Evolutionary conservation across 2,329 filamentous ascomycete genomes (phyloP).

Genomic region (Botryotinia calthae): DNA sequence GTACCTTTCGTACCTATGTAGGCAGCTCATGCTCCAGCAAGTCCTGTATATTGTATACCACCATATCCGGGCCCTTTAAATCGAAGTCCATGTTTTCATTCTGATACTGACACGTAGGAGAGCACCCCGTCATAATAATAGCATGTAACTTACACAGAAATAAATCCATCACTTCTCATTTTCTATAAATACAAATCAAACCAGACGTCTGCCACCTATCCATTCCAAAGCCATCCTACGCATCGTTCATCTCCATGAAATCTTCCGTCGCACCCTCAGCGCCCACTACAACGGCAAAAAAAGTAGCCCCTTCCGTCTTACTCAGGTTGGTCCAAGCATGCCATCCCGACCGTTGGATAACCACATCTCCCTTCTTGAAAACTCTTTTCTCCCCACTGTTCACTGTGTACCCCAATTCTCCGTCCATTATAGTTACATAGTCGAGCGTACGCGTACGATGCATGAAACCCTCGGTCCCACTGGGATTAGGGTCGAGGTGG

Average conservation of each 20-base stretch:
- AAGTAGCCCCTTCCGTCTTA: constrained; percentile 22
- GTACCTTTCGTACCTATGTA: neutral
- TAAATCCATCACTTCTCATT: neutral
- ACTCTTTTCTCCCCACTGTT: constrained; percentile 43
- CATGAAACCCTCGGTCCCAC: constrained; percentile 33
- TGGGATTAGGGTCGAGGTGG: constrained; percentile 23
- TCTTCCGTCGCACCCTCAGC: constrained; percentile 18
- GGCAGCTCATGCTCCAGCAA: neutral
- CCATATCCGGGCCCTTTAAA: neutral
- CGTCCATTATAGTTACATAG: constrained; percentile 41
- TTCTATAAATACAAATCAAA: neutral
- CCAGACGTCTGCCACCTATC: too few relatives aligned
- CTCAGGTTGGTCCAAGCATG: constrained; percentile 43
- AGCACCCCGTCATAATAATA: neutral
- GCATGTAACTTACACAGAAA: neutral
- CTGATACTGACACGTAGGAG: neutral
- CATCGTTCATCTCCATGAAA: neutral
- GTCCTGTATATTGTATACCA: neutral
- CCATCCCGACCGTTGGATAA: constrained; percentile 44
- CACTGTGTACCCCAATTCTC: constrained; percentile 41
- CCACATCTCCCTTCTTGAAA: constrained; percentile 41
- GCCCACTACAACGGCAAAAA: constrained; percentile 23
- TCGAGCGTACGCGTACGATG: constrained; percentile 45
- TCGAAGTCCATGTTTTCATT: neutral
- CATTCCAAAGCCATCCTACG: neutral